Percentiles rank a stretch among this genome's conserved stretches.
These are phyloP conservation scores for Phytophthora cryptogea DNA, from an alignment of 352 stramenopile species.

Conservation along the genomic window DNA sequence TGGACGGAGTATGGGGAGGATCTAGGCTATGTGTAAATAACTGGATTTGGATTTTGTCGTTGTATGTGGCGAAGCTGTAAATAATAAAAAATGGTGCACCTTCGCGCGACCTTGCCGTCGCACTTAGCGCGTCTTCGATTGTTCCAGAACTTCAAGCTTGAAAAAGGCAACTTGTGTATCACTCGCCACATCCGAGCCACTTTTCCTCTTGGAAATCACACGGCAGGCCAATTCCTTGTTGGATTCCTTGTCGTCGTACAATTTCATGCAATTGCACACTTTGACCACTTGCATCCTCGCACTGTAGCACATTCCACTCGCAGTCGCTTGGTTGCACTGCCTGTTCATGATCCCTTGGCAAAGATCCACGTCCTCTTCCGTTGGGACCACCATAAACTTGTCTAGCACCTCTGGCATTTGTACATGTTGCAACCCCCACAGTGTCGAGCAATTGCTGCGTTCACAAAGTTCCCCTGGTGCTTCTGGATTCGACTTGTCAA, in stretches of 20 bases:
- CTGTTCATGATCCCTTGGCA: slow-evolving; percentile 30
- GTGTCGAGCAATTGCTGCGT: slow-evolving; percentile 11
- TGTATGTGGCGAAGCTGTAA: neutral
- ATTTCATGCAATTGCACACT: slow-evolving; percentile 6
- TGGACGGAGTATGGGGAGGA: neutral
- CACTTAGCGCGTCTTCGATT: slow-evolving; percentile 20
- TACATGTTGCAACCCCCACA: slow-evolving; percentile 6
- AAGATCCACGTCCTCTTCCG: slow-evolving; percentile 7
- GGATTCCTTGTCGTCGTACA: slow-evolving; percentile 26
- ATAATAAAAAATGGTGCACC: neutral
- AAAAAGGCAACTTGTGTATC: neutral
- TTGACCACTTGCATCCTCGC: slow-evolving; percentile 23
- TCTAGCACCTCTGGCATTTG: neutral
- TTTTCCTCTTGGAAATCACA: slow-evolving; percentile 44
- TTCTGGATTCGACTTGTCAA: neutral
- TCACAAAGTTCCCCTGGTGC: slow-evolving; percentile 3
- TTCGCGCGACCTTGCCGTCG: slow-evolving; percentile 2
- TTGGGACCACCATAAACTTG: neutral
- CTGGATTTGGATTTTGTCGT: neutral
- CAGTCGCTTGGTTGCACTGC: slow-evolving; percentile 11
- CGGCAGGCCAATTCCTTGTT: slow-evolving; percentile 16
- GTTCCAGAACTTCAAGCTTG: slow-evolving; percentile 35
- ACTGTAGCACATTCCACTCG: slow-evolving; percentile 21
- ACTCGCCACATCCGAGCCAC: slow-evolving; percentile 30
- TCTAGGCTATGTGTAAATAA: slow-evolving; percentile 5